A percentile compares a stretch with the other conserved stretches of the same genome.
Evolutionary conservation across 1,284 basidiomycete genomes (phyloP).

Genomic region (Phellopilus nigrolimitatus): DNA sequence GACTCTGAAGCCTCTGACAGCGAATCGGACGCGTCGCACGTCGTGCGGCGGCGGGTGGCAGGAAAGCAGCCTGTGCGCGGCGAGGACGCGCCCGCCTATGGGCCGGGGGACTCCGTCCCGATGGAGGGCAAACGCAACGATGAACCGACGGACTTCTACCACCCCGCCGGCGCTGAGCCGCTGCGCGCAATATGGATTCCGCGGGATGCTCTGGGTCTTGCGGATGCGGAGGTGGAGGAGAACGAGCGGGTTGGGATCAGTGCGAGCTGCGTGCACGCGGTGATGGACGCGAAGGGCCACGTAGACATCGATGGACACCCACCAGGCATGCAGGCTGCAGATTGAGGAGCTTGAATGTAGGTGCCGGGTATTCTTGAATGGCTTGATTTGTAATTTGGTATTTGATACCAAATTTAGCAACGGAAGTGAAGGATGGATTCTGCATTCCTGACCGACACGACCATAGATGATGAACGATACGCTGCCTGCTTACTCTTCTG

Average conservation of each 20-base stretch:
- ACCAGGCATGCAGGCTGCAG: conserved; percentile 31
- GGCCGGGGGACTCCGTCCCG: no score
- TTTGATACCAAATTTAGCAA: no score
- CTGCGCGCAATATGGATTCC: conserved; percentile 83
- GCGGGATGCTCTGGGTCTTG: conserved; percentile 62
- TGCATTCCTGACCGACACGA: no score
- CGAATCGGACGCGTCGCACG: conserved; percentile 8
- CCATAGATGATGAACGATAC: no score
- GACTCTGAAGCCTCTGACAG: conserved; percentile 17
- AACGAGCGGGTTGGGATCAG: conserved; percentile 56
- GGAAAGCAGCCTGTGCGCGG: conserved; percentile 3
- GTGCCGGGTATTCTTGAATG: no score
- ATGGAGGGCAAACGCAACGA: conserved; percentile 22
- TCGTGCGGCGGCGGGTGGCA: not conserved
- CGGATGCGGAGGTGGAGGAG: conserved; percentile 55
- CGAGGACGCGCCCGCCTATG: no score
- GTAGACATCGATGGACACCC: conserved; percentile 49
- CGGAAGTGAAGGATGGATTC: no score
- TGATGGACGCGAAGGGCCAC: conserved; percentile 64
- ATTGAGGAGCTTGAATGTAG: no score
- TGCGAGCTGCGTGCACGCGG: conserved; percentile 51
- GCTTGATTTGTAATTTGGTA: no score
- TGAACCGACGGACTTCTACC: conserved; percentile 53
- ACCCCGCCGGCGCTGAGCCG: conserved; percentile 72
- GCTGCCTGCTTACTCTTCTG: no score